A percentile compares a stretch with the other conserved stretches of the same genome.
Evolutionary conservation across 305 asterid species (phyloP).

Genomic region (Fraxinus angustifolia): DNA sequence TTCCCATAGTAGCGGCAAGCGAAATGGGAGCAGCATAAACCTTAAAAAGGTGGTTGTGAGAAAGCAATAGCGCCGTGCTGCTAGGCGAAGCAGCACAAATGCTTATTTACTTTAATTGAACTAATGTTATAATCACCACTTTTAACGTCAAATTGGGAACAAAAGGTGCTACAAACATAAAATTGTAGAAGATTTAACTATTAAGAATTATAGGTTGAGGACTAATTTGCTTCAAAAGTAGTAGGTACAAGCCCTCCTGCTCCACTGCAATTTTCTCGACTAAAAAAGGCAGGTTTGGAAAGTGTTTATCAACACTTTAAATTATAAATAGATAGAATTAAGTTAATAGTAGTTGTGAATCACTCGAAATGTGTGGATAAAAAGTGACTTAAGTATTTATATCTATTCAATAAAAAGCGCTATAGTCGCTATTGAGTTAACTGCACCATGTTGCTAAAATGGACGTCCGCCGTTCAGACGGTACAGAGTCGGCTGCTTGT

Average conservation of each 20-base stretch:
- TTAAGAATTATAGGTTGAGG: background rate
- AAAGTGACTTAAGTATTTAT: background rate
- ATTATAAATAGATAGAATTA: background rate
- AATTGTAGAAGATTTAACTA: background rate
- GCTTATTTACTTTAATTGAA: background rate
- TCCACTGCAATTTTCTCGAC: background rate
- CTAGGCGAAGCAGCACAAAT: background rate
- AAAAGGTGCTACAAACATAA: background rate
- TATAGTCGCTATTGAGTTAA: background rate
- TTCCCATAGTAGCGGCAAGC: background rate
- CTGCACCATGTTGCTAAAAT: background rate
- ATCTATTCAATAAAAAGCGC: background rate
- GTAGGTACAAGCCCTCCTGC: background rate
- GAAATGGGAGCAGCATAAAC: background rate
- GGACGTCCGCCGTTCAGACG: background rate
- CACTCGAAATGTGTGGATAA: background rate
- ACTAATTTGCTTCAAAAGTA: background rate
- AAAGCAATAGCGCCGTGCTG: background rate
- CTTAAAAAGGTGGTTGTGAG: background rate
- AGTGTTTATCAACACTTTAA: background rate
- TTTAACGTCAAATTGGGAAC: background rate
- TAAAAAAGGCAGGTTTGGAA: background rate
- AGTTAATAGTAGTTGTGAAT: background rate
- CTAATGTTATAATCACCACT: background rate
- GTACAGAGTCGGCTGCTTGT: background rate